phyloP scores from a whole-genome alignment of 2,329 filamentous ascomycete species.

The Zymoseptoria crescenta region DNA sequence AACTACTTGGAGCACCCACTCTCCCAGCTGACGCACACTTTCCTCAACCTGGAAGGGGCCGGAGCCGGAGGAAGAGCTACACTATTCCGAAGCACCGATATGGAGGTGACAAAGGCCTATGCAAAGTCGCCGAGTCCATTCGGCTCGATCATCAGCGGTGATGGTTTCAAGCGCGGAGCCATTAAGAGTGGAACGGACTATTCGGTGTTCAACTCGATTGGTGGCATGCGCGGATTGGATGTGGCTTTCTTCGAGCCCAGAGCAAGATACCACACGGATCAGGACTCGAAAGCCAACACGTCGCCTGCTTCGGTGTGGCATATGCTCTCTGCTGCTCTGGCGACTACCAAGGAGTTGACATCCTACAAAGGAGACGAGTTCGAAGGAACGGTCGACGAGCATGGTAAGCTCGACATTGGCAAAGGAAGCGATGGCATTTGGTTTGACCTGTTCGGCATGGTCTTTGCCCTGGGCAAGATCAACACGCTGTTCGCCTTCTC shows the following conservation, averaged over 20 bases:
- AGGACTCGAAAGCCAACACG: conserved; percentile 77
- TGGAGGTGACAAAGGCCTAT: conserved; percentile 76
- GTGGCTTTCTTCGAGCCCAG: conserved; percentile 85
- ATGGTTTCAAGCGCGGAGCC: conserved; percentile 72
- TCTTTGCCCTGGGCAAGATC: conserved; percentile 70
- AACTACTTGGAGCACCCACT: conserved; percentile 73
- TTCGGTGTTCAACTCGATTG: conserved; percentile 65
- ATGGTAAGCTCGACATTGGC: conserved; percentile 59
- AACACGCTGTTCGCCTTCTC: conserved; percentile 83
- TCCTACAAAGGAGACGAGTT: conserved; percentile 61
- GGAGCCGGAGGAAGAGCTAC: conserved; percentile 83
- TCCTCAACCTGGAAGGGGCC: conserved; percentile 90
- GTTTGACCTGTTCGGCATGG: conserved; percentile 83
- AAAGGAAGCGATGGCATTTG: conserved; percentile 60
- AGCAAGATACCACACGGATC: conserved; percentile 79
- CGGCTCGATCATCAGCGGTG: conserved; percentile 70
- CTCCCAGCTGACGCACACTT: conserved; percentile 72
- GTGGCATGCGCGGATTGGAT: conserved; percentile 81
- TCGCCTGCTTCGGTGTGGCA: conserved; percentile 73
- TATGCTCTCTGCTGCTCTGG: conserved; percentile 80
- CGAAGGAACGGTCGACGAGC: conserved; percentile 47
- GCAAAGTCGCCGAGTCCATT: conserved; percentile 65
- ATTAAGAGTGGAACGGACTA: conserved; percentile 88
- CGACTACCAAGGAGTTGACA: conserved; percentile 64
- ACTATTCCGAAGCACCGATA: conserved; percentile 80